phyloP scores from a whole-genome alignment of 176 grass and related monocot species.

The Zizania latifolia region DNA sequence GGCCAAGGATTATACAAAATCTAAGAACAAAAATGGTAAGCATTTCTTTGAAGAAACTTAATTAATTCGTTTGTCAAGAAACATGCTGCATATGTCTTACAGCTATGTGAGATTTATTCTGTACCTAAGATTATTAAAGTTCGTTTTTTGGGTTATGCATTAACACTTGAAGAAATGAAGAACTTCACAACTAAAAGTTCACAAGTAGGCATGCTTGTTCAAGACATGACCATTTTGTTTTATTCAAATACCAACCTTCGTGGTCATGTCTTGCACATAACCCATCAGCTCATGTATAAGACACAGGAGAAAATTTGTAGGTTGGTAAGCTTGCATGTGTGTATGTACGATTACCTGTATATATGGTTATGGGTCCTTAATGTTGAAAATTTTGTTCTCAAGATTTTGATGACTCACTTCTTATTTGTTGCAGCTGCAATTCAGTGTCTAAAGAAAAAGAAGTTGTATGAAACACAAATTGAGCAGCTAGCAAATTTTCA shows the following conservation, averaged over 20 bases:
- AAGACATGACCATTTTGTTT: background rate
- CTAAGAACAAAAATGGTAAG: constrained; percentile 65
- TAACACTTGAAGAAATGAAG: background rate
- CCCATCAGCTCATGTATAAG: background rate
- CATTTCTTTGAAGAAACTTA: constrained; percentile 1
- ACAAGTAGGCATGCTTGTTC: background rate
- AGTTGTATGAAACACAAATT: constrained; percentile 60
- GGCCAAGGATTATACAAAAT: constrained; percentile 66
- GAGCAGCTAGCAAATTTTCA: constrained; percentile 64
- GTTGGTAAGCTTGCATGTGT: background rate
- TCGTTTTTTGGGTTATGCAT: background rate
- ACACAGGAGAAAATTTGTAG: background rate
- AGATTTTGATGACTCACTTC: background rate
- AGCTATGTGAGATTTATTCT: background rate
- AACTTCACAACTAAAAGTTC: background rate
- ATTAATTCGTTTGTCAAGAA: background rate
- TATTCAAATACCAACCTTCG: background rate
- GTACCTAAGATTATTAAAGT: background rate
- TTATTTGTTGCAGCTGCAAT: constrained; percentile 52
- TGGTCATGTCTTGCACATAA: background rate
- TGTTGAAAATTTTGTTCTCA: background rate
- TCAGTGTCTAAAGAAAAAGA: constrained; percentile 69
- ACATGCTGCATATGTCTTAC: background rate
- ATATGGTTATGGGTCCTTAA: background rate
- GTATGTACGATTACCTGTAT: background rate